Evolutionary conservation across 2,329 filamentous ascomycete genomes (phyloP).

Genomic region (Fusarium pininemorale): DNA sequence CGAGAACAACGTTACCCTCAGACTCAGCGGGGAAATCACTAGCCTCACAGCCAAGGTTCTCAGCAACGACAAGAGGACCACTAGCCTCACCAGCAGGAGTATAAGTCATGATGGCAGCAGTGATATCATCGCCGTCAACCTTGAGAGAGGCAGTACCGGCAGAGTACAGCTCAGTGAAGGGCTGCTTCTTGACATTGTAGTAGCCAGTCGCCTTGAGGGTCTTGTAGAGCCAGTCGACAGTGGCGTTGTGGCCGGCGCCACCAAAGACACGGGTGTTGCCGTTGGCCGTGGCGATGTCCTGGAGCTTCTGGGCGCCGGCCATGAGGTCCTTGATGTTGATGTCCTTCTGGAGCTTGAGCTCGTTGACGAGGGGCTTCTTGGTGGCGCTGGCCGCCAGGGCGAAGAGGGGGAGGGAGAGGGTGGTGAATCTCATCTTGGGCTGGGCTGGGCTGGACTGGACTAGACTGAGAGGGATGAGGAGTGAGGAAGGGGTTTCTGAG

Average conservation of each 20-base stretch:
- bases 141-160: constrained; percentile 45
- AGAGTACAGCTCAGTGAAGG: constrained; percentile 53
- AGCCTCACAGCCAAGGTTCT: constrained; percentile 62
- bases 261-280: constrained; percentile 56
- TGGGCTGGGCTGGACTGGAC: background rate
- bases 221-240: constrained; percentile 56
- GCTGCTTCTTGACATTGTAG: constrained; percentile 56
- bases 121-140: constrained; percentile 43
- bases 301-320: constrained; percentile 55
- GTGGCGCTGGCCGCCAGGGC: constrained; percentile 40
- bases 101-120: constrained; percentile 54
- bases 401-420: constrained; percentile 35
- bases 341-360: constrained; percentile 50
- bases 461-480: constrained; percentile 17
- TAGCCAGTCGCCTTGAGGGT: constrained; percentile 50
- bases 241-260: constrained; percentile 56
- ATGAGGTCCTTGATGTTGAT: constrained; percentile 54
- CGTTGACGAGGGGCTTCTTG: constrained; percentile 49
- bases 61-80: constrained; percentile 55
- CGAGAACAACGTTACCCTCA: constrained; percentile 65
- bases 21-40: constrained; percentile 63
- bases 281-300: constrained; percentile 55
- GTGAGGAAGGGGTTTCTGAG: background rate
- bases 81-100: constrained; percentile 58
- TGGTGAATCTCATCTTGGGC: constrained; percentile 39